These are phyloP conservation scores for Geranomyces variabilis DNA, from an alignment of 192 early-diverging fungal genomes.

Conservation along the genomic window DNA sequence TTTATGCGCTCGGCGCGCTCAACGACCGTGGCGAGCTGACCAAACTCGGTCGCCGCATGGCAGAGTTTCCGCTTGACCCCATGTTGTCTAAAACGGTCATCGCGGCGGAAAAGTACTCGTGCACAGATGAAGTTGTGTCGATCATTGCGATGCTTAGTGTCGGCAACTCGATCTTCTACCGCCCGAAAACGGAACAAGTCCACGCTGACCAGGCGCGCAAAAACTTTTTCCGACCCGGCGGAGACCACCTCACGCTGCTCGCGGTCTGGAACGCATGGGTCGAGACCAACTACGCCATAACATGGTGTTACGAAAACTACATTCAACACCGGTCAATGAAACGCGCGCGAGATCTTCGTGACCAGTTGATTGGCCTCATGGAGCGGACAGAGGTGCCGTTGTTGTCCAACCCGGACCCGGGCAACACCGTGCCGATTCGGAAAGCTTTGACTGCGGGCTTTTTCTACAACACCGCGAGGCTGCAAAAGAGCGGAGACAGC, in stretches of 20 bases:
- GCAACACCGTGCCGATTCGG: conserved; percentile 83
- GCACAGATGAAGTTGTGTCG: conserved; percentile 88
- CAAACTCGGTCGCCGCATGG: conserved; percentile 95
- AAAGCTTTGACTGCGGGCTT: conserved; percentile 94
- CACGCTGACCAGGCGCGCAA: conserved; percentile 92
- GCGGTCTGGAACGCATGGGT: conserved; percentile 85
- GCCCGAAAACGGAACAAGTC: conserved; percentile 85
- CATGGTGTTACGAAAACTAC: conserved; percentile 98
- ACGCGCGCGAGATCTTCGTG: conserved; percentile 87
- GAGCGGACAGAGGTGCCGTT: conserved; percentile 87
- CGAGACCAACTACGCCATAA: conserved; percentile 84
- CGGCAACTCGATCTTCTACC: conserved; percentile 57
- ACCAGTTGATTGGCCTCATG: conserved; percentile 90
- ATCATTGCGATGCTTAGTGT: conserved; percentile 94
- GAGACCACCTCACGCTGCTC: conserved; percentile 91
- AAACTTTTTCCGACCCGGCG: conserved; percentile 86
- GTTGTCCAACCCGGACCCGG: conserved; percentile 79
- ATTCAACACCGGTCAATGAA: conserved; percentile 91
- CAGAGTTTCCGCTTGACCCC: conserved; percentile 97
- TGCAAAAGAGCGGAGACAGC: conserved; percentile 85
- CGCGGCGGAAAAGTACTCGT: conserved; percentile 88
- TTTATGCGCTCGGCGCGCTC: conserved; percentile 90
- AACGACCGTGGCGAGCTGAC: conserved; percentile 93
- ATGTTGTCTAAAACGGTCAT: conserved; percentile 92
- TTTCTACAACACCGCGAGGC: conserved; percentile 90